Percentiles rank a stretch among this genome's conserved stretches.
These are phyloP conservation scores for Torrubiella hemipterigena DNA, from an alignment of 2,329 filamentous ascomycete species.

Conservation along the genomic window DNA sequence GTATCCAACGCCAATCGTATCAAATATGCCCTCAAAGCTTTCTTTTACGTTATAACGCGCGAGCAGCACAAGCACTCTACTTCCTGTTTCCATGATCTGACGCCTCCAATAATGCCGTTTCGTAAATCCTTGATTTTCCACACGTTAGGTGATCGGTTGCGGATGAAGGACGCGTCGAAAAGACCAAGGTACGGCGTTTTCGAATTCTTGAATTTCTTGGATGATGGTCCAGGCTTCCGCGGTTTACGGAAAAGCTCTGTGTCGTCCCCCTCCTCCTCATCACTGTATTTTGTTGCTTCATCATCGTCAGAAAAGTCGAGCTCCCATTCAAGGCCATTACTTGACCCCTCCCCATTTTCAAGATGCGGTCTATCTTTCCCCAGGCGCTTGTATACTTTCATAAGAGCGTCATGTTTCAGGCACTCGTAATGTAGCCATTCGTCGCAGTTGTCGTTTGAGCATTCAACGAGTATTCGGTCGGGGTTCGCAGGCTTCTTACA, in stretches of 20 bases:
- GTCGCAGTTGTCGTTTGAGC: conserved; percentile 39
- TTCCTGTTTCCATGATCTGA: conserved; percentile 42
- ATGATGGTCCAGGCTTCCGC: too few relatives aligned
- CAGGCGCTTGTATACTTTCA: conserved; percentile 35
- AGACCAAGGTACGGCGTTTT: conserved; percentile 37
- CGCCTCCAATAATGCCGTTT: conserved; percentile 31
- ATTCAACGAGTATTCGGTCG: conserved; percentile 47
- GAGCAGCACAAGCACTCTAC: too few relatives aligned
- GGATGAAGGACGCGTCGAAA: conserved; percentile 37
- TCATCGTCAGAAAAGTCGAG: conserved; percentile 17
- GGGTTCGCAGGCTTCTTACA: conserved; percentile 51
- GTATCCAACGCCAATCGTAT: too few relatives aligned
- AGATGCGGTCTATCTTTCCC: conserved; percentile 40
- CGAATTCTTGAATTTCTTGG: conserved; percentile 11
- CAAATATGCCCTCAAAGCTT: too few relatives aligned
- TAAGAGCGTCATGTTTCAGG: conserved; percentile 40
- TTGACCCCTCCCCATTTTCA: too few relatives aligned
- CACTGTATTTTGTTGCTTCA: conserved; percentile 4
- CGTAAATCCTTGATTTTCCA: conserved; percentile 42
- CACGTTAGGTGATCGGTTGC: conserved; percentile 32
- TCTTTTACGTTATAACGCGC: too few relatives aligned
- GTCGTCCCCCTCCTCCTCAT: too few relatives aligned
- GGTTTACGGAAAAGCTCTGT: too few relatives aligned
- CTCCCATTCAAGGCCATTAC: conserved; percentile 22
- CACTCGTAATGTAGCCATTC: conserved; percentile 55